Evolutionary conservation across 108 stramenopile genomes (phyloP), one percentile per base, ranked within the genome.

Genomic region (Cyclotella cryptica): DNA sequence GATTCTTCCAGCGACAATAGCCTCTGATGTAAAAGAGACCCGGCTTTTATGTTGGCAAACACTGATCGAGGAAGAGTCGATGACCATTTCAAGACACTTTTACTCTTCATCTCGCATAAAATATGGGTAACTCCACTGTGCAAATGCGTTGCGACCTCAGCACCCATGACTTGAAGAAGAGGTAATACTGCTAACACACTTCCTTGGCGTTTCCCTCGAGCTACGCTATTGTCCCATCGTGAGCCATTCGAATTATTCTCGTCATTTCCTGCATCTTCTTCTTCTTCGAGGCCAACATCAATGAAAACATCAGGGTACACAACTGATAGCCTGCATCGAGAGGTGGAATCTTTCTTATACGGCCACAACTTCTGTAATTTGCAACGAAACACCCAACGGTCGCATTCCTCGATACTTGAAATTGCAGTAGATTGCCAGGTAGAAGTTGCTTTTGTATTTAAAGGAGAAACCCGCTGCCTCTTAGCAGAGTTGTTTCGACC

Each of bases 301-400:
- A 13, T 15, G 41, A 77, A 77, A 11, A 77, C 29, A 53, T 77
- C 77, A 42, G 77, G 69, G 47, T 77, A 77, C 47, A 77, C 46
- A 9, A 59, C 58, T 63, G 35, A 17, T 22, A 46, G 10, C 42
- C 19, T 18, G 54, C 14, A 21, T 30, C 12, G n/a, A 35, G 61
- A 58, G 17, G 58, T 28, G 3, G 58, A 11, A 45, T 27, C 45
- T 58, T 73, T 58, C 19, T 21, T 15, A 54, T 78, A 78, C 41
- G 85, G 85, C 85, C 85, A 86, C 6, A 84, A 74, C 29, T 75
- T 83, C 40, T 75, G 73, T n/a, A 57, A 19, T 30, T 65, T 59
- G 49, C 85, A 74, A 61, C 79, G 80, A 83, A 89, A 80, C 44
- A 84, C 61, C 75, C 71, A 77, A 10, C 79, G 73, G 39, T 83